These are phyloP conservation scores for Chenopodium album DNA, from an alignment of 148 eudicot genomes.

Conservation along the genomic window DNA sequence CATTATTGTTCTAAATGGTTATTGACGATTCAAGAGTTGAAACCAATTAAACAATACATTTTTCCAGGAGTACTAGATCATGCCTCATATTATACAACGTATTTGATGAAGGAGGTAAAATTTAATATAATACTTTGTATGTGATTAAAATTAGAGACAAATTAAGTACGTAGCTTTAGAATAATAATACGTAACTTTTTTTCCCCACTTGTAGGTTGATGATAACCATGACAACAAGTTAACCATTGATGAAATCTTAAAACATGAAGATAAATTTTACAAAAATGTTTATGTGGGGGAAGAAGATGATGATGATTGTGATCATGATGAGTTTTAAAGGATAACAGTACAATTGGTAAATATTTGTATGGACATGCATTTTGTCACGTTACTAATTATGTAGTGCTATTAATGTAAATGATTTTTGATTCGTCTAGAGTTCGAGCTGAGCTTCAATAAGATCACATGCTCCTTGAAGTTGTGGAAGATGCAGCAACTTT, in stretches of 20 bases:
- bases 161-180: too few relatives aligned
- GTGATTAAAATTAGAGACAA: neutral
- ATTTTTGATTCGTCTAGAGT: too few relatives aligned
- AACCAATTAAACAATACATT: slow-evolving; percentile 20
- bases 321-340: slow-evolving; percentile 32
- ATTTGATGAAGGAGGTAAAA: slow-evolving; percentile 32
- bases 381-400: too few relatives aligned
- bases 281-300: slow-evolving; percentile 29
- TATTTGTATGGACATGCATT: too few relatives aligned
- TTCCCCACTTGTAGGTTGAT: slow-evolving; percentile 19
- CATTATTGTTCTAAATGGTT: slow-evolving; percentile 7
- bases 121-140: neutral
- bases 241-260: slow-evolving; percentile 24
- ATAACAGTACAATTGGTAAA: too few relatives aligned
- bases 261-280: slow-evolving; percentile 31
- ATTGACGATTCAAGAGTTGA: slow-evolving; percentile 26
- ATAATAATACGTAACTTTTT: too few relatives aligned
- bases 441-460: too few relatives aligned
- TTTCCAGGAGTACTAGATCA: slow-evolving; percentile 34
- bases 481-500: too few relatives aligned
- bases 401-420: too few relatives aligned
- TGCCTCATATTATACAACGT: slow-evolving; percentile 25
- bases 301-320: slow-evolving; percentile 17
- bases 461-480: too few relatives aligned
- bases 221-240: slow-evolving; percentile 26